A percentile compares a stretch with the other conserved stretches of the same genome.
phyloP scores from a whole-genome alignment of 345 rosid species.

The Populus davidiana region DNA sequence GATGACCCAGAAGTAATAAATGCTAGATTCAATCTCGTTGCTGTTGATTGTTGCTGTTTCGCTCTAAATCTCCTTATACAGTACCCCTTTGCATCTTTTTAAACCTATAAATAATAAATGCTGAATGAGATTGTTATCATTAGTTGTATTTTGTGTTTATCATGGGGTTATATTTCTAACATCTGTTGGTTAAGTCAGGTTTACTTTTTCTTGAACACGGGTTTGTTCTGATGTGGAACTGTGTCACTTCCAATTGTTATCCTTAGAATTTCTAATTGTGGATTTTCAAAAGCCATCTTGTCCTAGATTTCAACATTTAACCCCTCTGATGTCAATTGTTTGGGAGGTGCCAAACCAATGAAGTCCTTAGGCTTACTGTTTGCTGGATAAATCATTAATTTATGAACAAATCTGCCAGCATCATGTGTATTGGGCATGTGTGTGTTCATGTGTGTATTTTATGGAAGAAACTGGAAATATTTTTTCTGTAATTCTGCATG shows the following conservation, averaged over 20 bases:
- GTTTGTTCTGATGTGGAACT: background rate
- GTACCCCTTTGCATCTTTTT: background rate
- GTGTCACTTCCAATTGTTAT: background rate
- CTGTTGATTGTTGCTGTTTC: constrained; percentile 2
- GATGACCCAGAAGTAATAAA: constrained; percentile 58
- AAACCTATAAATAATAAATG: background rate
- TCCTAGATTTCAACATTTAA: background rate
- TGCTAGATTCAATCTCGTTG: background rate
- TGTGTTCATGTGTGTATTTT: background rate
- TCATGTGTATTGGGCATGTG: background rate
- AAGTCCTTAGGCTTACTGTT: background rate
- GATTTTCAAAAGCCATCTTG: background rate
- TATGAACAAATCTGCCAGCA: background rate
- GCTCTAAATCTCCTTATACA: background rate
- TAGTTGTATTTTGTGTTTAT: background rate
- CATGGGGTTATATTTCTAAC: background rate
- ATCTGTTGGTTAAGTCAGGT: background rate
- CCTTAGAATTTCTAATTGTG: background rate
- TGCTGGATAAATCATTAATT: background rate
- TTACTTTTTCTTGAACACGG: background rate
- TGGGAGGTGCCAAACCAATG: background rate
- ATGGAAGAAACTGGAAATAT: background rate
- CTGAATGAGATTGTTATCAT: background rate
- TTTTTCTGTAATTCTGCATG: background rate
- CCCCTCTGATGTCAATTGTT: background rate